A percentile compares a stretch with the other conserved stretches of the same genome.
These are phyloP conservation scores for Hypoxylon sp. DNA, from an alignment of 2,329 filamentous ascomycete species.

Conservation along the genomic window DNA sequence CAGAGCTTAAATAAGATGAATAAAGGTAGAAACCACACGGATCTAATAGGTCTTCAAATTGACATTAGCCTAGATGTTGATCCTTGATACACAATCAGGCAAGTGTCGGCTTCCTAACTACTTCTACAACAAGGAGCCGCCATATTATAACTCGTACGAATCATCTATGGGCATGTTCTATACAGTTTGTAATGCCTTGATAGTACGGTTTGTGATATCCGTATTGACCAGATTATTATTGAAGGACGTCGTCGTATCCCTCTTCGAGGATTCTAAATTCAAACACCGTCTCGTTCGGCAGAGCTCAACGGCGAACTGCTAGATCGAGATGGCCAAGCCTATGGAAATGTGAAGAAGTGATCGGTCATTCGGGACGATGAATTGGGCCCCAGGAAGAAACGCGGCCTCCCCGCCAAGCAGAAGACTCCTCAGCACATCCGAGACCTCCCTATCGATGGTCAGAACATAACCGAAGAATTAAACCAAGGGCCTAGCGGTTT, in stretches of 20 bases:
- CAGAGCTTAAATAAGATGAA: constrained; percentile 3
- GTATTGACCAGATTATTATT: constrained; percentile 4
- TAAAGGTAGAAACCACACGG: background rate
- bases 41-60: background rate
- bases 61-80: constrained; percentile 12
- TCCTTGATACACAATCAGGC: constrained; percentile 15
- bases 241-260: constrained; percentile 19
- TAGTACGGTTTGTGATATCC: background rate
- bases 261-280: constrained; percentile 24
- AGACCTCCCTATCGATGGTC: no score
- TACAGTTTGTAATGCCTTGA: constrained; percentile 13
- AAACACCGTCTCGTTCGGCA: constrained; percentile 17
- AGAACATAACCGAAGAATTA: no score
- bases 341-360: no score
- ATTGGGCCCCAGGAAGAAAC: no score
- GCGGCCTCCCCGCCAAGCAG: no score
- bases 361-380: no score
- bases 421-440: no score
- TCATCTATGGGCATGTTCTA: background rate
- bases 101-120: constrained; percentile 7
- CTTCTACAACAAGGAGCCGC: background rate
- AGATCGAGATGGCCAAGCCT: no score
- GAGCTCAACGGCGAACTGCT: no score
- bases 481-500: no score
- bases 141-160: constrained; percentile 5